phyloP scores from a whole-genome alignment of 108 stramenopile species.

The Cylindrotheca fusiformis region DNA sequence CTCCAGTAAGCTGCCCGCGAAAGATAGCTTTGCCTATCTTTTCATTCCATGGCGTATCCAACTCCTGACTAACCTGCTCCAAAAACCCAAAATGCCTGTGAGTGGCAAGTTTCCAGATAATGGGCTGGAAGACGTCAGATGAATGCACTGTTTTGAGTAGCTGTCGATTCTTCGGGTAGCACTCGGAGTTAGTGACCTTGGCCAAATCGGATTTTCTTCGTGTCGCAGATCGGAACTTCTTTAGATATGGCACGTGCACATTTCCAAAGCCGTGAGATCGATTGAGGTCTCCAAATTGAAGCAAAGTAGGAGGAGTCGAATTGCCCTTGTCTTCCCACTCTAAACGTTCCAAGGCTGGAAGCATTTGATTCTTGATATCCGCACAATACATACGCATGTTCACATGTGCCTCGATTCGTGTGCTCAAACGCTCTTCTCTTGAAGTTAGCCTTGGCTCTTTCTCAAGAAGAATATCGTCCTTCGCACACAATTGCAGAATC shows the following conservation, averaged over 20 bases:
- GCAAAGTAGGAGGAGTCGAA: conserved; percentile 21
- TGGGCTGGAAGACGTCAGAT: conserved; percentile 35
- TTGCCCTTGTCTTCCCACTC: conserved; percentile 9
- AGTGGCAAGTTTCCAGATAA: conserved; percentile 58
- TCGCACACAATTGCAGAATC: conserved; percentile 38
- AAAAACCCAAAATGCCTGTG: conserved; percentile 52
- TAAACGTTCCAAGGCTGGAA: conserved; percentile 33
- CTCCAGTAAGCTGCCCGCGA: conserved; percentile 69
- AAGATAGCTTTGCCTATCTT: conserved; percentile 70
- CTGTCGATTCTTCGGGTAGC: conserved; percentile 12
- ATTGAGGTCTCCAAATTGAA: conserved; percentile 55
- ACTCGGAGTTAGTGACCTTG: conserved; percentile 16
- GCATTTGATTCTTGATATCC: conserved; percentile 31
- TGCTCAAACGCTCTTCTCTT: background rate
- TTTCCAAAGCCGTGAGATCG: conserved; percentile 34
- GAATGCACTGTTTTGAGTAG: conserved; percentile 26
- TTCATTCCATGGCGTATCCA: conserved; percentile 66
- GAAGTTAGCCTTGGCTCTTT: no score
- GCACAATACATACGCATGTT: conserved; percentile 59
- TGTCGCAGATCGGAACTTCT: conserved; percentile 52
- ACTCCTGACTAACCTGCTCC: no score
- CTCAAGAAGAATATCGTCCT: no score
- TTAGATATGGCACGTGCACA: conserved; percentile 43
- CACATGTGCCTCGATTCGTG: conserved; percentile 33
- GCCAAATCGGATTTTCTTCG: conserved; percentile 11